A percentile compares a stretch with the other conserved stretches of the same genome.
Evolutionary conservation across 2,329 filamentous ascomycete species (phyloP).

Genomic region (Pseudogymnoascus sp.): DNA sequence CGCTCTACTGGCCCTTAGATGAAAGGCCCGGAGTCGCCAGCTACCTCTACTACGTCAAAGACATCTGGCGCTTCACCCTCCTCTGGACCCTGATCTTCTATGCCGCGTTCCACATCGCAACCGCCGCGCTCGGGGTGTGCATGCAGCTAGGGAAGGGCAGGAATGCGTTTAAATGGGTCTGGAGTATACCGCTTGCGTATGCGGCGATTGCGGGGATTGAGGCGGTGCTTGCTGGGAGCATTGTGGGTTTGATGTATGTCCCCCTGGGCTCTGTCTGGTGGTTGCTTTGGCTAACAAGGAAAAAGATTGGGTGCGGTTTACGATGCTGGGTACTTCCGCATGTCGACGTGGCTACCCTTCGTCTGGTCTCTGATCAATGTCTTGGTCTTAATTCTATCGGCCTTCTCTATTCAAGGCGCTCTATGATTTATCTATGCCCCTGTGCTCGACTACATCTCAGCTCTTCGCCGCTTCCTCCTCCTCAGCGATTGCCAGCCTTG

Average conservation of each 20-base stretch:
- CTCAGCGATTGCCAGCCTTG: conserved; percentile 11
- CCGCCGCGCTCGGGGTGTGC: conserved; percentile 49
- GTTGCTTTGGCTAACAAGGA: background rate
- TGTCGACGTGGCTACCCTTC: conserved; percentile 69
- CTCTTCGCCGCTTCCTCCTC: background rate
- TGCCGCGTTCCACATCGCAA: conserved; percentile 48
- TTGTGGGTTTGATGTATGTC: conserved; percentile 57
- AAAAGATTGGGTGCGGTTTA: conserved; percentile 55
- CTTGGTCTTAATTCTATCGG: conserved; percentile 58
- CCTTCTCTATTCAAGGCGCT: conserved; percentile 63
- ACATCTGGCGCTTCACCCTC: conserved; percentile 63
- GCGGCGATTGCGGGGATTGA: conserved; percentile 53
- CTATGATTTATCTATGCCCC: conserved; percentile 34
- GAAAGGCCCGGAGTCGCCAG: conserved; percentile 36
- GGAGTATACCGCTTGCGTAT: conserved; percentile 54
- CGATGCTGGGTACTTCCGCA: conserved; percentile 58
- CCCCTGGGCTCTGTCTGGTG: background rate
- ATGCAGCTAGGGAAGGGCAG: conserved; percentile 41
- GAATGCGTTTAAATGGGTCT: conserved; percentile 31
- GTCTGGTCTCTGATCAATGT: conserved; percentile 62
- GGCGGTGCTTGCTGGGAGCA: conserved; percentile 55
- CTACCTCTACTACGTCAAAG: conserved; percentile 50
- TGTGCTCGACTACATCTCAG: background rate
- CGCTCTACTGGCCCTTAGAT: conserved; percentile 53
- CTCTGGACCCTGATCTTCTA: conserved; percentile 62